These are phyloP conservation scores for Trametes hirsuta DNA, from an alignment of 1,284 basidiomycete genomes.

Conservation along the genomic window DNA sequence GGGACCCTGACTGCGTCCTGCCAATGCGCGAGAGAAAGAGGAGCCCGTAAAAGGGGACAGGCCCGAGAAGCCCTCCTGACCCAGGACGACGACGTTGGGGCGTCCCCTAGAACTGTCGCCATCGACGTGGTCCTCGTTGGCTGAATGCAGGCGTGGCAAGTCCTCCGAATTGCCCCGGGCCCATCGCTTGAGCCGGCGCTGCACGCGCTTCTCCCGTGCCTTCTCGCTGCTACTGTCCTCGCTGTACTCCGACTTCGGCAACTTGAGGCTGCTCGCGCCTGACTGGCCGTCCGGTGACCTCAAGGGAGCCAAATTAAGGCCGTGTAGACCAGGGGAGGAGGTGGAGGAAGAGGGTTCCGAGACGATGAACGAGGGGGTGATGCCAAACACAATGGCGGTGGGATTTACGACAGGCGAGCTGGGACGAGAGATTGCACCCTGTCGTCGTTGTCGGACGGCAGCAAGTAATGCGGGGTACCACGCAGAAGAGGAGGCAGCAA, in stretches of 20 bases:
- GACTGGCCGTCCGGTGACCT: conserved; percentile 15
- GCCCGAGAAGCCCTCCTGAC: conserved; percentile 35
- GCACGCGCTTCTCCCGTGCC: conserved; percentile 68
- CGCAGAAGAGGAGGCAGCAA: conserved; percentile 68
- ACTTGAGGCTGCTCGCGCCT: conserved; percentile 12
- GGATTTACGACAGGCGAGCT: conserved; percentile 65
- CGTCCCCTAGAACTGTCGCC: conserved; percentile 33
- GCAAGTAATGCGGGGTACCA: conserved; percentile 84
- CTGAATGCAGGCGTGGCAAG: conserved; percentile 54
- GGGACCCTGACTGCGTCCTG: conserved; percentile 22
- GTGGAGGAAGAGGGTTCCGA: conserved; percentile 33
- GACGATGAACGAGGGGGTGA: conserved; percentile 72
- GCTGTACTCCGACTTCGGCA: conserved; percentile 53
- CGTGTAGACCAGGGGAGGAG: conserved; percentile 37
- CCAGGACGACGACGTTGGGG: conserved; percentile 58
- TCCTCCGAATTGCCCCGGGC: conserved; percentile 66
- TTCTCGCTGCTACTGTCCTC: conserved; percentile 67
- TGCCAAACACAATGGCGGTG: conserved; percentile 81
- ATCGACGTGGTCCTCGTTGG: conserved; percentile 42
- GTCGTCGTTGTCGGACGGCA: conserved; percentile 74
- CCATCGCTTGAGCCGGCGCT: conserved; percentile 71
- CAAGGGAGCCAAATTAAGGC: conserved; percentile 36
- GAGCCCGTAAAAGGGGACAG: conserved; percentile 30
- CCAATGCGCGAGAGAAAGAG: conserved; percentile 22
- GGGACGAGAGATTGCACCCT: conserved; percentile 58